These are phyloP conservation scores for Aureobasidium sp. DNA, from an alignment of 2,329 filamentous ascomycete species.

Conservation along the genomic window DNA sequence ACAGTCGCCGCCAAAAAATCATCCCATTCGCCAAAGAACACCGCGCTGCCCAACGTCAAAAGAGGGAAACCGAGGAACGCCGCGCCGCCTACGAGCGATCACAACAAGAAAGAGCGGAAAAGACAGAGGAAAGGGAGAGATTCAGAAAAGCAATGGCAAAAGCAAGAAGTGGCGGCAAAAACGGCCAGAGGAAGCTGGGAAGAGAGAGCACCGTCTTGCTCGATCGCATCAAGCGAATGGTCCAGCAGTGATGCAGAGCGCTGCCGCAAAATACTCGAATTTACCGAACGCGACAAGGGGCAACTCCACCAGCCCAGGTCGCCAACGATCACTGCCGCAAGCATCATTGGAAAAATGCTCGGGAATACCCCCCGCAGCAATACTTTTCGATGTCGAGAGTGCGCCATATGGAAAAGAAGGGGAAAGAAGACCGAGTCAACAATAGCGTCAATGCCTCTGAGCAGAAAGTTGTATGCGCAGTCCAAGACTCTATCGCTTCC, in stretches of 20 bases:
- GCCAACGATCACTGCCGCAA: too few species aligned
- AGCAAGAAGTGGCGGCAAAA: conserved; percentile 51
- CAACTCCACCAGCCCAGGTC: neutral
- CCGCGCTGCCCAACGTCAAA: conserved; percentile 42
- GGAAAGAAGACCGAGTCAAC: too few species aligned
- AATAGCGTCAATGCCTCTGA: too few species aligned
- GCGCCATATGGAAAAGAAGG: too few species aligned
- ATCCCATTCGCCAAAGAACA: conserved; percentile 37
- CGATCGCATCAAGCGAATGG: conserved; percentile 67
- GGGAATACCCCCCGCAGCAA: too few species aligned
- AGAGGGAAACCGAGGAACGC: conserved; percentile 57
- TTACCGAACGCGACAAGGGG: too few species aligned
- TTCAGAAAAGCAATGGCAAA: conserved; percentile 59
- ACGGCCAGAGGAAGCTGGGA: conserved; percentile 71
- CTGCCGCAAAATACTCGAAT: neutral
- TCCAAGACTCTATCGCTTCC: too few species aligned
- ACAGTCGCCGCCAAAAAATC: conserved; percentile 33
- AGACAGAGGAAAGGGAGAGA: conserved; percentile 57
- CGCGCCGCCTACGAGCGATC: conserved; percentile 54
- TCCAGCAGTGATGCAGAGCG: conserved; percentile 28
- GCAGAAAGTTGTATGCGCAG: too few species aligned
- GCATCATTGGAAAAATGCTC: too few species aligned
- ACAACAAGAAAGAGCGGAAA: conserved; percentile 47
- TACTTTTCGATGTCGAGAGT: too few species aligned
- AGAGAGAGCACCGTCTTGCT: conserved; percentile 71